Conservation (phyloP, 108 stramenopile genomes). For the Skeletonema marinoi region DNA sequence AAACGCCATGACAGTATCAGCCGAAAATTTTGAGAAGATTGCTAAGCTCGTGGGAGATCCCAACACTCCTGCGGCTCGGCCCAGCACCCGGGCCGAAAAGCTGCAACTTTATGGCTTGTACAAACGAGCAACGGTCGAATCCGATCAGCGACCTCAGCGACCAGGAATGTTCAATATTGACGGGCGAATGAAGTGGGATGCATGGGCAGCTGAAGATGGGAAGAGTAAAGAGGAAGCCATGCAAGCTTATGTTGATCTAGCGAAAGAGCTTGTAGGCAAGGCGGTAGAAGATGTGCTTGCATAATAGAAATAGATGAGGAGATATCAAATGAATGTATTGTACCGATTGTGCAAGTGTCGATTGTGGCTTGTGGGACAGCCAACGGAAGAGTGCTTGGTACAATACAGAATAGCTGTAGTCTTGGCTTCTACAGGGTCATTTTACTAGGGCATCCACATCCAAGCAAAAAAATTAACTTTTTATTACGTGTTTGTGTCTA, state of each 20-base stretch:
- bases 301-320: not conserved
- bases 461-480: no score
- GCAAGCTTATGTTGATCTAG: slow-evolving; percentile 34
- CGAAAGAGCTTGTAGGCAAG: slow-evolving; percentile 32
- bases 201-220: slow-evolving; percentile 23
- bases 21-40: slow-evolving; percentile 30
- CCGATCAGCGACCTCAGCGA: slow-evolving; percentile 5
- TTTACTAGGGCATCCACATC: no score
- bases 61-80: slow-evolving; percentile 22
- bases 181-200: slow-evolving; percentile 40
- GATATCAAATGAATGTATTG: not conserved
- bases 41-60: slow-evolving; percentile 45
- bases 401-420: no score
- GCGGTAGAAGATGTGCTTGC: slow-evolving; percentile 17
- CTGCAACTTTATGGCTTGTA: slow-evolving; percentile 49
- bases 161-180: slow-evolving; percentile 39
- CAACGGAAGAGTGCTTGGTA: no score
- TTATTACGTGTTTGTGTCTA: no score
- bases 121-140: slow-evolving; percentile 44
- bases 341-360: no score
- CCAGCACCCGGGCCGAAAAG: slow-evolving; percentile 36
- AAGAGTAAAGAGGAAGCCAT: slow-evolving; percentile 30
- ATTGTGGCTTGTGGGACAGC: no score
- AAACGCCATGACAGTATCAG: slow-evolving; percentile 23
- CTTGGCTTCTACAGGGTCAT: no score